Percentiles rank a stretch among this genome's conserved stretches.
Evolutionary conservation across 2,329 filamentous ascomycete genomes (phyloP).

Genomic region (Colletotrichum scovillei): DNA sequence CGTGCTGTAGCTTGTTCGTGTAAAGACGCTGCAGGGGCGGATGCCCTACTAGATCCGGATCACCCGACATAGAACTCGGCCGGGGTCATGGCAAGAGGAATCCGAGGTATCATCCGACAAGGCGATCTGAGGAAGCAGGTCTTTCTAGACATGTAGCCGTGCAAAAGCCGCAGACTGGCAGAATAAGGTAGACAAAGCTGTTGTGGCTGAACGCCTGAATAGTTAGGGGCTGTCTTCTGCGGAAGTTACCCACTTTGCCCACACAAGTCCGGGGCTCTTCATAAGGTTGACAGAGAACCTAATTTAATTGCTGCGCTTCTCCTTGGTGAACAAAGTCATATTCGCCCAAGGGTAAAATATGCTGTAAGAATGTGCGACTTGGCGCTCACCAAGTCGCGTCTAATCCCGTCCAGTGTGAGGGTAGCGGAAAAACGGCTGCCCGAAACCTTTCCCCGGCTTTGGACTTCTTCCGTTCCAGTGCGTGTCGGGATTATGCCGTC

Average conservation of each 20-base stretch:
- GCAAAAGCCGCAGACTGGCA: not conserved
- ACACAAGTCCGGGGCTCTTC: too few species aligned
- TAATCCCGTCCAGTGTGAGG: not conserved
- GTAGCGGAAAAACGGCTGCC: not conserved
- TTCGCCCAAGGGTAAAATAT: not conserved
- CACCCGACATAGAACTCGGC: not conserved
- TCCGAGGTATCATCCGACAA: not conserved
- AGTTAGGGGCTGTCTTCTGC: not conserved
- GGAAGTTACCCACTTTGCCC: too few species aligned
- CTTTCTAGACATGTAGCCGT: not conserved
- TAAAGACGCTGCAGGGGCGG: not conserved
- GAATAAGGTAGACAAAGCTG: not conserved
- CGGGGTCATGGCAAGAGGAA: not conserved
- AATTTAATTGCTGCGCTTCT: not conserved
- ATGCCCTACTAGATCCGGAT: not conserved
- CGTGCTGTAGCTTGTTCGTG: not conserved
- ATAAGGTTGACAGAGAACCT: not conserved
- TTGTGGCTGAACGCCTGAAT: too few species aligned
- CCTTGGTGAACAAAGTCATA: not conserved
- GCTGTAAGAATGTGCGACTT: not conserved
- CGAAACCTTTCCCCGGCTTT: not conserved
- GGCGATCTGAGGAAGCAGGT: not conserved
- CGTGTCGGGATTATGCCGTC: constrained; percentile 19
- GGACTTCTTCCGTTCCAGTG: constrained; percentile 19
- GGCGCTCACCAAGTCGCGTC: not conserved